Base-by-base conservation (phyloP, 805 yeast species). In the Ogataea saltuana region DNA sequence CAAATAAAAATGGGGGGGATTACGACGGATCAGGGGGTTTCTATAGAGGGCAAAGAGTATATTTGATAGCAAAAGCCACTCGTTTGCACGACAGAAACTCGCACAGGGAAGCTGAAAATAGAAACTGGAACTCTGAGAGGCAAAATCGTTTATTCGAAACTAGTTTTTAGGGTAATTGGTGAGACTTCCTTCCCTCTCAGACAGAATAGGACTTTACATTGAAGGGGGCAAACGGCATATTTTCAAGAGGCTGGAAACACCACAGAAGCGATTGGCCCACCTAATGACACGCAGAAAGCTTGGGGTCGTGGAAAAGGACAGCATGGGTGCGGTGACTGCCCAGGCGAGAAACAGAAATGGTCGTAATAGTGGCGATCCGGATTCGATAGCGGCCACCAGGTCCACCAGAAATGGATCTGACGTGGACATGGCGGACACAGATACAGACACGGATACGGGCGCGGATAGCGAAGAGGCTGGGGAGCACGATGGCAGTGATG, bases 401-500 rank as follows among this genome's bases (percentile, higher is more conserved):
- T 12, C 7, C 15, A 10, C 21, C 12, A 34, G 29, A 22, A 25
- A 23, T 29, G 21, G 21, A 8, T 34, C 38, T n/a, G 38, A 34
- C 22, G 29, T 34, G 6, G 38, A 34, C 22, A 34, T 34, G 38
- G 38, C 38, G 7, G 38, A 34, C 26, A 34, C 31, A 28, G 31
- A 28, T 13, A 28, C 31, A 13, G 31, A 28, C 31, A 28, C 38
- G 9, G 38, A 34, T 34, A 29, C 34, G 25, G 27, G 40, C 32
- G 42, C 41, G 11, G 33, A 39, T 11, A 21, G 19, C 11, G 26
- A 8, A 22, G 26, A 22, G 7, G 26, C 10, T 11, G 10, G 54
- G 17, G 68, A 59, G 12, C 58, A 54, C 44, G 59, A 50, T 10
- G 64, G 54, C 16, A 60, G 46, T 44, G 54, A 48, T 4, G 52